Base-by-base conservation (phyloP, 2,329 filamentous ascomycete genomes). In the Diplodia sapinea region DNA sequence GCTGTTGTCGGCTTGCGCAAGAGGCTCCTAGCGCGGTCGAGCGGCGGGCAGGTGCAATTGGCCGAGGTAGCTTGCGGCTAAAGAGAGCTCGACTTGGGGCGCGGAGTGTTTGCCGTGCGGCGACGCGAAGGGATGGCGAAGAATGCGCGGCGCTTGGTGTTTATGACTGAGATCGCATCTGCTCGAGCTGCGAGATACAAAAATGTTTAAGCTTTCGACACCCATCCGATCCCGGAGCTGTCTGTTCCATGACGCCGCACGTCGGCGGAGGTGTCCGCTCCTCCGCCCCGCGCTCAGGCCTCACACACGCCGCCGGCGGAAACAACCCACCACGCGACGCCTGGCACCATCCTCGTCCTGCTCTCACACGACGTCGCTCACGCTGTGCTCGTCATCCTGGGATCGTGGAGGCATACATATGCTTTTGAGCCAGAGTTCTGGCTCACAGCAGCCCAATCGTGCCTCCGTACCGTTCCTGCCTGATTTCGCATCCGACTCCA, bases 1-100 rank as follows among this genome's bases (percentile, higher is more conserved):
- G 63, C 50, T 61, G 56, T 29, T 49, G 57, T 49, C 57, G 57
- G 57, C 38, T 61, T 61, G 57, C 40, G 40, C 57, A 50, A 49
- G 26, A 49, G 33, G 57, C 47, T 49, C 57, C 40, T 61, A 56
- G 63, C 63, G 64, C 64, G 64, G 64, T 43, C 40, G 64, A 57
- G 38, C 64, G 64, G 64, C 64, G 52, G 31, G 26, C 40, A 33
- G 33, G 59, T 26, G 26, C 51, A 54, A 55, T 57, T 66, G 64
- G 51, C 64, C 64, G 64, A 66, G 64, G 64, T 66, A 55, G 62
- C 23, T 40, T 65, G 62, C 62, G 62, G 62, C 62, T 65, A 65
- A 65, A 65, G 49, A 54, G 50, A 65, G 47, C 29, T 61, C 56
- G 38, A 33, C n/a, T 47, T 6, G 26, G 26, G 26, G 26, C 26